phyloP scores from a whole-genome alignment of 2,329 filamentous ascomycete genomes.

The Sphaerulina populicola region DNA sequence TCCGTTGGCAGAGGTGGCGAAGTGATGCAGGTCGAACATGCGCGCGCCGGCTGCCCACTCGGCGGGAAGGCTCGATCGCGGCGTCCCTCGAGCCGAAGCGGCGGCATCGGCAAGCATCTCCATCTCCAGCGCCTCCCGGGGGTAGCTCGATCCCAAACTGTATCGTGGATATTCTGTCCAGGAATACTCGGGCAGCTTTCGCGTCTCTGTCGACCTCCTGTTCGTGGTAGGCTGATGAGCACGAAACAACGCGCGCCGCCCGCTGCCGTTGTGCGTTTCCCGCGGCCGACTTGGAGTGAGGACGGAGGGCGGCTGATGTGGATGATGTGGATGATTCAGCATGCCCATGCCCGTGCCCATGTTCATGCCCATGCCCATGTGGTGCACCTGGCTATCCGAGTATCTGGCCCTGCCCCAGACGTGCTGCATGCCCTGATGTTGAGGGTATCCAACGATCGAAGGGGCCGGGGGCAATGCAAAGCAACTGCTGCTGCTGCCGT shows the following conservation, averaged over 20 bases:
- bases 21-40: background rate
- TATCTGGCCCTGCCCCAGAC: no score
- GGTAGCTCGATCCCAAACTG: slow-evolving; percentile 5
- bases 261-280: background rate
- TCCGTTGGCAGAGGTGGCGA: slow-evolving; percentile 1
- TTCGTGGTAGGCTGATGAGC: background rate
- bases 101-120: slow-evolving; percentile 7
- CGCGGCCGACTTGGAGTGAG: no score
- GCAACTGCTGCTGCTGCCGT: background rate
- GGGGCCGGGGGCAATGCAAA: background rate
- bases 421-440: no score
- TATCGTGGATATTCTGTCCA: slow-evolving; percentile 18
- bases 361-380: no score
- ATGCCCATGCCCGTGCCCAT: no score
- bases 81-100: background rate
- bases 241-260: background rate
- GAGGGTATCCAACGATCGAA: background rate
- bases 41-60: background rate
- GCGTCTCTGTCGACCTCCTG: background rate
- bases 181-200: slow-evolving; percentile 12
- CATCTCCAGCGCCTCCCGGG: slow-evolving; percentile 5
- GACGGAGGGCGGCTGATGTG: no score
- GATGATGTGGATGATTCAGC: no score
- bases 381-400: no score
- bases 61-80: background rate